phyloP scores from a whole-genome alignment of 1,284 basidiomycete species.

The Phlebopus sp. region DNA sequence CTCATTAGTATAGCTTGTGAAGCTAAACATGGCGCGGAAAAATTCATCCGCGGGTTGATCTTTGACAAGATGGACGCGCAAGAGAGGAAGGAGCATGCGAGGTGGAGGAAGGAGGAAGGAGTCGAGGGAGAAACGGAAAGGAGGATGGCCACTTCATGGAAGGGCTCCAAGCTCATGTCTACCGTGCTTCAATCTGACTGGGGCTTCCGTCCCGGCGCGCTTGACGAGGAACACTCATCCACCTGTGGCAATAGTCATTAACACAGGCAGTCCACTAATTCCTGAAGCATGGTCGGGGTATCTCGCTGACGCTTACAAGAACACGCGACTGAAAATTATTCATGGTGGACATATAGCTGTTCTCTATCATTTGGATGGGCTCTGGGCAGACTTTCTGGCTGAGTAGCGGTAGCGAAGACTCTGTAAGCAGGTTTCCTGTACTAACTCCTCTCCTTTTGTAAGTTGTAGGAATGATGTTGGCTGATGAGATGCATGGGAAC shows the following conservation, averaged over 20 bases:
- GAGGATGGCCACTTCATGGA: constrained; percentile 46
- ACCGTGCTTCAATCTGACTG: constrained; percentile 50
- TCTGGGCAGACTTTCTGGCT: constrained; percentile 43
- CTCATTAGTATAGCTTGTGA: constrained; percentile 34
- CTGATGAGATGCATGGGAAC: no score
- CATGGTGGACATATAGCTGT: constrained; percentile 48
- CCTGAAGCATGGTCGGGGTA: constrained; percentile 44
- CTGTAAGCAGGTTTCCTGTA: neutral
- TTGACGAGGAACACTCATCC: constrained; percentile 45
- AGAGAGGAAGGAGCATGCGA: constrained; percentile 39
- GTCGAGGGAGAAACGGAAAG: constrained; percentile 41
- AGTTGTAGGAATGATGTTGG: no score
- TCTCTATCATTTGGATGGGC: constrained; percentile 42
- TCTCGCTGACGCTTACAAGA: constrained; percentile 42
- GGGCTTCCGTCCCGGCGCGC: constrained; percentile 43
- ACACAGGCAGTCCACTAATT: constrained; percentile 37
- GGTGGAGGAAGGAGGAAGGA: constrained; percentile 42
- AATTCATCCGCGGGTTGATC: constrained; percentile 35
- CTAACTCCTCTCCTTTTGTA: neutral
- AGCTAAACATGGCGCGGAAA: constrained; percentile 40
- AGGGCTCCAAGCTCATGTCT: constrained; percentile 47
- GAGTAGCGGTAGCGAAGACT: constrained; percentile 3
- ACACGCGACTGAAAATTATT: constrained; percentile 36
- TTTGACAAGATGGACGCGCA: constrained; percentile 42
- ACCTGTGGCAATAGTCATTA: constrained; percentile 44